phyloP scores from a whole-genome alignment of 441 rosid genomes.

The Gossypium trilobum region DNA sequence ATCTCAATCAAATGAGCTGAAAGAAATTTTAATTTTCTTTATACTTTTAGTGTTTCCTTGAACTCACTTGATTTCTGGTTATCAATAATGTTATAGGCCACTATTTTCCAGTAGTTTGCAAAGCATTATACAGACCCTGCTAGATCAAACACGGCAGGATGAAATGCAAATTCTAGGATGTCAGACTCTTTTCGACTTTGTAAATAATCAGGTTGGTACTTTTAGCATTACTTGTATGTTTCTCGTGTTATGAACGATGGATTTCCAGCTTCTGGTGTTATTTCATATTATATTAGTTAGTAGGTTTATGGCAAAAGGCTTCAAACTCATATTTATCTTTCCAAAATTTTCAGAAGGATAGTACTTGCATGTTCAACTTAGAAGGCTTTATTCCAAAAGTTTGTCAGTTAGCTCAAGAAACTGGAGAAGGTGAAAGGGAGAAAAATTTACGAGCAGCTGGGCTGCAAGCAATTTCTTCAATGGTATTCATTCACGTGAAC shows the following conservation, averaged over 20 bases:
- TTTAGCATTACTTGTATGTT: background rate
- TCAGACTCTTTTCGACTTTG: slow-evolving; percentile 66
- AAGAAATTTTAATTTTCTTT: background rate
- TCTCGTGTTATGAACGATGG: slow-evolving; percentile 8
- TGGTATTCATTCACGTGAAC: slow-evolving; percentile 33
- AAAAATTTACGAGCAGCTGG: slow-evolving; percentile 45
- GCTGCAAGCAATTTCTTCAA: slow-evolving; percentile 60
- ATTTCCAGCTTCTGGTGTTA: slow-evolving; percentile 10
- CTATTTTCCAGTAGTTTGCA: slow-evolving; percentile 73
- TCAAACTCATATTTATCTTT: slow-evolving; percentile 16
- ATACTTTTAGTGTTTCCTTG: slow-evolving; percentile 10
- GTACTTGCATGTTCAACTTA: slow-evolving; percentile 63
- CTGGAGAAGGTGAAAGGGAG: slow-evolving; percentile 59
- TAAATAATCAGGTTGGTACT: slow-evolving; percentile 70
- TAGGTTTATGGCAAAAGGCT: background rate
- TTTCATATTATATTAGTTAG: slow-evolving; percentile 8
- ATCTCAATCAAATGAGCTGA: background rate
- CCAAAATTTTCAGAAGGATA: slow-evolving; percentile 53
- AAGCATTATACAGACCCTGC: slow-evolving; percentile 56
- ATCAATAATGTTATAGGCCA: slow-evolving; percentile 41
- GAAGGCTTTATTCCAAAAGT: slow-evolving; percentile 79
- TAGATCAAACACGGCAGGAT: slow-evolving; percentile 67
- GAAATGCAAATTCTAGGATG: slow-evolving; percentile 77
- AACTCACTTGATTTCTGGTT: slow-evolving; percentile 13
- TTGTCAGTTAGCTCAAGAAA: slow-evolving; percentile 68